Base-by-base conservation (phyloP, 2,329 filamentous ascomycete genomes). In the Diaporthe batatas region DNA sequence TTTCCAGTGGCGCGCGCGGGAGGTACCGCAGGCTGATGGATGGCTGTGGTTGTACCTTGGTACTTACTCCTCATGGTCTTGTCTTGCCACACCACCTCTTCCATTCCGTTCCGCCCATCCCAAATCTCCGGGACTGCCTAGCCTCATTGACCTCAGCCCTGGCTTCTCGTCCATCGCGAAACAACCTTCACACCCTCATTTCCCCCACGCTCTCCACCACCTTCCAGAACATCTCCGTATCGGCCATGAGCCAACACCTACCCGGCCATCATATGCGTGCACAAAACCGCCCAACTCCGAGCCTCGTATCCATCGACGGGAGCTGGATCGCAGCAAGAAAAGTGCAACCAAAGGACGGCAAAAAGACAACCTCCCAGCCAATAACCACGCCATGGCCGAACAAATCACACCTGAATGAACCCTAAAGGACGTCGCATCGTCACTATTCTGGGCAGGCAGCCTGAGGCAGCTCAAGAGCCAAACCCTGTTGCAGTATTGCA, bases 101-200 rank as follows among this genome's bases (percentile, higher is more conserved):
- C 29, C 62, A 65, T 65, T 51, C 62, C 62, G 29, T 39, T 39
- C 36, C 36, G 36, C 62, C 44, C 62, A 36, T 65, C 44, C 62
- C 62, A 65, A 65, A 65, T 51, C 44, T 51, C 62, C 62, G 62
- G 62, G 62, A 65, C 62, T 36, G 29, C 62, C 62, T 51, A 65
- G 32, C 59, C 44, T 36, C 59, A 65, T 34, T n/a, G 25, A 47
- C 16, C 59, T 47, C 25, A 32, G 29, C 42, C 42, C 32, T 32
- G 59, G 14, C 11, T 29, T 47, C n/a, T 49, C 39, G 36, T 25
- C 7, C 55, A 18, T 39, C 23, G n/a, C 57, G 57, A 44, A 7
- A 18, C 36, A 8, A 18, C 11, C 58, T 25, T 32, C 23, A 14
- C 23, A 21, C 6, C 39, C 18, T 39, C 44, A 49, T 25, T 49